These are phyloP conservation scores for Zychaea mexicana DNA, from an alignment of 371 early-diverging fungal species.

Conservation along the genomic window DNA sequence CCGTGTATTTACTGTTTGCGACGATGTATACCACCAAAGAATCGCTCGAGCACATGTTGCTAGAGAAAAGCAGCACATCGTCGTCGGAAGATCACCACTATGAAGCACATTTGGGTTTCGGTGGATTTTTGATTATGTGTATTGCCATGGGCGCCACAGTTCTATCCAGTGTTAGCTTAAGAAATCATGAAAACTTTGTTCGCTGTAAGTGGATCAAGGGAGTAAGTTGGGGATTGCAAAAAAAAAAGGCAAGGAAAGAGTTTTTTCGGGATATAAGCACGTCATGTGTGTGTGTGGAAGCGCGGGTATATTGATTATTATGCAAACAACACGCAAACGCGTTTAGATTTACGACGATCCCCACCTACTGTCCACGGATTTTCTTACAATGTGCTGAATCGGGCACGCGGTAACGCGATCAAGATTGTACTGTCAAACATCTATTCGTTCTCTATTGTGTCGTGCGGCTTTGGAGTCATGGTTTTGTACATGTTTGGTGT, in stretches of 20 bases:
- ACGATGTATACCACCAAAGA: conserved; percentile 73
- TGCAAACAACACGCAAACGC: too few species aligned
- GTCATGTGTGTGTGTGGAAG: too few species aligned
- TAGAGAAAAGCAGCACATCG: conserved; percentile 21
- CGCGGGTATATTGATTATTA: too few species aligned
- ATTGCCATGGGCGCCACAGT: conserved; percentile 50
- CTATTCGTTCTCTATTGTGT: conserved; percentile 37
- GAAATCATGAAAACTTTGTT: conserved; percentile 64
- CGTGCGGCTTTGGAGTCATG: conserved; percentile 27
- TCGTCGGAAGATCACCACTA: conserved; percentile 38
- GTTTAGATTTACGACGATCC: conserved; percentile 37
- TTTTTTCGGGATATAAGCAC: too few species aligned
- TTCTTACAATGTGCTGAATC: conserved; percentile 47
- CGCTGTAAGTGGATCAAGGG: conserved; percentile 49
- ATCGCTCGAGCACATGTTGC: conserved; percentile 61
- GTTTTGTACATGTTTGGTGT: conserved; percentile 28
- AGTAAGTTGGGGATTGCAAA: too few species aligned
- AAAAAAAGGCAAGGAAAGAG: not conserved
- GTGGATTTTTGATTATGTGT: conserved; percentile 42
- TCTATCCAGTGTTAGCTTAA: conserved; percentile 50
- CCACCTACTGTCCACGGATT: conserved; percentile 47
- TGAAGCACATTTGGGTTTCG: conserved; percentile 30
- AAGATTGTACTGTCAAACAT: conserved; percentile 37
- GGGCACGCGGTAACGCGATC: conserved; percentile 36
- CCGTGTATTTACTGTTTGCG: conserved; percentile 63